Evolutionary conservation across 805 yeast species (phyloP).

Genomic region (Lachancea sp.): DNA sequence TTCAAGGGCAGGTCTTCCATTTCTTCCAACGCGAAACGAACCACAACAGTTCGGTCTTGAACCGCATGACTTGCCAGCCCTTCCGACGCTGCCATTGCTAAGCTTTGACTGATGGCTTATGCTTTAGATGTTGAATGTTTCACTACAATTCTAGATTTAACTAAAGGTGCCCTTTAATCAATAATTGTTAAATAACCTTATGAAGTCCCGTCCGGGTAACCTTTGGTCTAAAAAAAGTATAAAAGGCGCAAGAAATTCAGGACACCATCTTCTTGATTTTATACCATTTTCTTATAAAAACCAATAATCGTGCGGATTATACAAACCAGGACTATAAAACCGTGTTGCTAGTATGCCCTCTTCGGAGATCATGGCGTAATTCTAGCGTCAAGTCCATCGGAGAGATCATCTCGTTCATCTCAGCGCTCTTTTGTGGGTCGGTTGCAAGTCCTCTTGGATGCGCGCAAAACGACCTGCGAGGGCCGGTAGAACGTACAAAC

Average conservation of each 20-base stretch:
- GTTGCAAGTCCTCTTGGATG: neutral
- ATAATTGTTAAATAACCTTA: no score
- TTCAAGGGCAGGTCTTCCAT: constrained; percentile 25
- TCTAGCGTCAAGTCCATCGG: constrained; percentile 68
- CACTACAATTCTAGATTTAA: no score
- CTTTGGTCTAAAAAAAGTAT: neutral
- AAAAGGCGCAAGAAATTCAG: neutral
- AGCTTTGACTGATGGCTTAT: no score
- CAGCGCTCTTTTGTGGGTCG: constrained; percentile 51
- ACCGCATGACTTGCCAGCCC: neutral
- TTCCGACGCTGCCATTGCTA: neutral
- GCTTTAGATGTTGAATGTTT: no score
- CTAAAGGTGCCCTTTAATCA: no score
- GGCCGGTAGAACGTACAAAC: constrained; percentile 66
- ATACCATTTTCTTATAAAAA: neutral
- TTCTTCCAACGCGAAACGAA: constrained; percentile 27
- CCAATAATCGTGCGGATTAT: constrained; percentile 49
- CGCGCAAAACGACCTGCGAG: constrained; percentile 32
- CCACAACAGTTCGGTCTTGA: constrained; percentile 14
- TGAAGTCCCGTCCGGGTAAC: neutral
- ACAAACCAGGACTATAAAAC: constrained; percentile 59
- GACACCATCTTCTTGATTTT: neutral
- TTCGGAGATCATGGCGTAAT: constrained; percentile 30
- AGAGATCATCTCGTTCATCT: constrained; percentile 61
- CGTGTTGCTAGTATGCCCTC: constrained; percentile 58